Percentiles rank a stretch among this genome's conserved stretches.
Conservation (phyloP, 2,329 filamentous ascomycete species). For the Plectosphaerella cucumerina region DNA sequence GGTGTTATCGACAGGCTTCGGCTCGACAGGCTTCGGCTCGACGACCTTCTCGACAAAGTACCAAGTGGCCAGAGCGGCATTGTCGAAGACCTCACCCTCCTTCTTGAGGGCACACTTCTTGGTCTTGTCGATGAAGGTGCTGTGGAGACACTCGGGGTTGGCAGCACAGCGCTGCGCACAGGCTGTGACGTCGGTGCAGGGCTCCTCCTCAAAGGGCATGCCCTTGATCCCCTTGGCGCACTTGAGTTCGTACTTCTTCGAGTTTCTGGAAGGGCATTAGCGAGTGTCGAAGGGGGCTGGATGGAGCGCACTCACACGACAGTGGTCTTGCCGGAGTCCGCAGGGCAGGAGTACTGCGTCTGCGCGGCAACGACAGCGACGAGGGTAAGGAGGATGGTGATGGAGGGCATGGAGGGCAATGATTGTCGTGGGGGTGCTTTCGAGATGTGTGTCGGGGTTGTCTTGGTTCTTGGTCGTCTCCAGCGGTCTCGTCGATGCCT, state of each 20-base stretch:
- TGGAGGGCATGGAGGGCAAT: too few species aligned
- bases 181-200: neutral
- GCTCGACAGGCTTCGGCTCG: neutral
- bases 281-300: too few species aligned
- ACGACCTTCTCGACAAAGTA: neutral
- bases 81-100: neutral
- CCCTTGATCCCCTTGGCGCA: neutral
- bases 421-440: too few species aligned
- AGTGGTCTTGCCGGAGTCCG: neutral
- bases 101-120: neutral
- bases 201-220: neutral
- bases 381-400: neutral
- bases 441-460: too few species aligned
- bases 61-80: neutral
- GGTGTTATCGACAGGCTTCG: neutral
- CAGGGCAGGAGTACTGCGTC: neutral
- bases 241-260: neutral
- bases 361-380: neutral
- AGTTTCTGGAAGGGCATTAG: neutral
- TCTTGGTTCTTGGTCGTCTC: too few species aligned
- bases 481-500: too few species aligned
- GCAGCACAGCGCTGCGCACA: neutral
- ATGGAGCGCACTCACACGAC: neutral
- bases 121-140: neutral
- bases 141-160: neutral